Base-by-base conservation (phyloP, 352 stramenopile species). In the Pythium folliculosum region DNA sequence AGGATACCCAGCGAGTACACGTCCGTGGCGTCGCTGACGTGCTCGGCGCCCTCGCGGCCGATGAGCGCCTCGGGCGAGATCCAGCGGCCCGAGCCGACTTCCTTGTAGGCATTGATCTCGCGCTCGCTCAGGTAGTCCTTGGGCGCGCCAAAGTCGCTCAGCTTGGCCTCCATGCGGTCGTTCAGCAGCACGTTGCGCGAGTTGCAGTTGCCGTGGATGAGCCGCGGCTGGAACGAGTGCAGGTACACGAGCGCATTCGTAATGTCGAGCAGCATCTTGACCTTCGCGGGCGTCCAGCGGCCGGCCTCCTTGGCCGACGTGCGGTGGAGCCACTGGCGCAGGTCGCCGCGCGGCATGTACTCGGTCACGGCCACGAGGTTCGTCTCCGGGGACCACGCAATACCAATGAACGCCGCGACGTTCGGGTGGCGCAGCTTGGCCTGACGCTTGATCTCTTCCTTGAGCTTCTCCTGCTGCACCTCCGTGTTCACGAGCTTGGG, bases 1-100 rank as follows among this genome's bases (percentile, higher is more conserved):
- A 91, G 54, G 49, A 91, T 86, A 23, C 82, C 82, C 60, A 91
- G 72, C 53, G 82, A 84, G 60, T 91, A 91, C 44, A 91, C 83
- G 38, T 91, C 81, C 23, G 72, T 80, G 3, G 80, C 81, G 17
- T 85, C 77, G 22, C 71, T 77, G 16, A 72, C 60, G 44, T 65
- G 32, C 3, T 76, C 65, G 22, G 60, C 76, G 5, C 72, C 82
- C 30, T 88, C 78, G 9, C 81, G 70, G 17, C 83, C 81, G 7
- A 91, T 70, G 30, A 91, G 65, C 9, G 78, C 83, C 67, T 91
- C 83, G 0, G 83, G 83, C 2, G 83, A 89, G 59, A 90, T 89
- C 83, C 83, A 92, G 10, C 81, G 78, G 8, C 80, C 80, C 5
- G 81, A 89, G 16, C 83, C 83, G n/a, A 90, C 78, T 16, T 81